Evolutionary conservation across 257 asterid genomes (phyloP), one percentile per base, ranked within the genome.

Genomic region (Galeopsis tetrahit): DNA sequence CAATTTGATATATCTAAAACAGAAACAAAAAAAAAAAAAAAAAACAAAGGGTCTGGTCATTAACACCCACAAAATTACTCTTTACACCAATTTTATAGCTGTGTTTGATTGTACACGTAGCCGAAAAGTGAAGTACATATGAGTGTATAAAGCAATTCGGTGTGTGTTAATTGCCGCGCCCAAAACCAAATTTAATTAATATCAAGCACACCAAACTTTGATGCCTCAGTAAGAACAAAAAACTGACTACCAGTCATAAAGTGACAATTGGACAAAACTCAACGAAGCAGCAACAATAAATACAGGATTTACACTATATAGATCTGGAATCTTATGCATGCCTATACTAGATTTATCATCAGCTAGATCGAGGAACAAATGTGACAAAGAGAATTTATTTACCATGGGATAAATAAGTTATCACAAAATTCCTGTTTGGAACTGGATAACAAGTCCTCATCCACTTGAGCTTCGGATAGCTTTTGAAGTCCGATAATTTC

Each of bases 391-490:
- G 42, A 77, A 36, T 58, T 7, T 64, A 42, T 10, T 53, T 84
- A 88, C 95, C 92, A 44, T 36, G 84, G 75, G 32, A 63, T 64
- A 51, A 74, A 40, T 56, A 75, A 69, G 72, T 71, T 49, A 32
- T 75, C 75, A 77, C 82, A 74, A 35, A 80, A 79, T 35, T 77
- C 72, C 70, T 58, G 72, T 32, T 62, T 67, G 74, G 77, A 21
- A 17, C 67, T 70, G 46, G 82, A 79, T 21, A 86, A 75, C 57
- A 52, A 58, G 66, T 70, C 77, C 76, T 83, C 83, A 36, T 83
- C 87, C 63, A 74, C 87, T 79, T 85, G 96, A 80, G 60, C 81
- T 80, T 85, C 88, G 48, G 96, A 87, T 4, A 77, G 63, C 85
- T 74, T 82, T 81, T 83, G 81, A 71, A 80, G 95, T 38, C 79